These are phyloP conservation scores for Trichoderma oligosporum DNA, from an alignment of 2,329 filamentous ascomycete species.

Conservation along the genomic window DNA sequence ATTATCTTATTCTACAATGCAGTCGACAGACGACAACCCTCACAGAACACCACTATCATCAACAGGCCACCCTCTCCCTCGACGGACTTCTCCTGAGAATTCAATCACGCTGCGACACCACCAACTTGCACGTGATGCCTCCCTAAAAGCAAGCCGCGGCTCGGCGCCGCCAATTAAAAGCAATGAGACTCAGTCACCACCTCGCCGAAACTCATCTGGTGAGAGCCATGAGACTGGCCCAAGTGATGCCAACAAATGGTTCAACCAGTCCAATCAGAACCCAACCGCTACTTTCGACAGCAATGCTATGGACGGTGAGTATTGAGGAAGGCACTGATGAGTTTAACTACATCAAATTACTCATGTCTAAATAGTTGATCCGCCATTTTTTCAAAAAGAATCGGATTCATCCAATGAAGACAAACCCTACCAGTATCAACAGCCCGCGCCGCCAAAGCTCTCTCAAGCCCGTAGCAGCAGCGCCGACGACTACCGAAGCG, in stretches of 20 bases:
- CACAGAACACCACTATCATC: constrained; percentile 28
- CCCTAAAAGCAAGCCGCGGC: constrained; percentile 28
- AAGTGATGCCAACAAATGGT: constrained; percentile 53
- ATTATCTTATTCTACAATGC: constrained; percentile 29
- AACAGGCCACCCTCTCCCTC: constrained; percentile 41
- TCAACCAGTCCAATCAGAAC: constrained; percentile 51
- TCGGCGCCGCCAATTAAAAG: constrained; percentile 24
- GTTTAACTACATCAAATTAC: constrained; percentile 9
- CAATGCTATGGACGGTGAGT: constrained; percentile 47
- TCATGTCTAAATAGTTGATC: constrained; percentile 39
- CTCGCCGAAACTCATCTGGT: constrained; percentile 43
- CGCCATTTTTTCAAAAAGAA: constrained; percentile 53
- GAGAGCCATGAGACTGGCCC: constrained; percentile 47
- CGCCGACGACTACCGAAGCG: constrained; percentile 71
- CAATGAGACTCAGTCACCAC: constrained; percentile 21
- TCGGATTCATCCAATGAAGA: constrained; percentile 52
- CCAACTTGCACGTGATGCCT: constrained; percentile 43
- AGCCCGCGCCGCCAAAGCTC: constrained; percentile 30
- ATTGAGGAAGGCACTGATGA: constrained; percentile 7
- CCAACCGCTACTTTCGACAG: constrained; percentile 41
- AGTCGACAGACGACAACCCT: constrained; percentile 25
- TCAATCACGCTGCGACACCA: constrained; percentile 49
- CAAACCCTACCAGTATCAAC: constrained; percentile 26
- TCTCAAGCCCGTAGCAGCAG: constrained; percentile 52
- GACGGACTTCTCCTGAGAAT: constrained; percentile 42